Base-by-base conservation (phyloP, 2,329 filamentous ascomycete species). In the Fusarium ambrosium region DNA sequence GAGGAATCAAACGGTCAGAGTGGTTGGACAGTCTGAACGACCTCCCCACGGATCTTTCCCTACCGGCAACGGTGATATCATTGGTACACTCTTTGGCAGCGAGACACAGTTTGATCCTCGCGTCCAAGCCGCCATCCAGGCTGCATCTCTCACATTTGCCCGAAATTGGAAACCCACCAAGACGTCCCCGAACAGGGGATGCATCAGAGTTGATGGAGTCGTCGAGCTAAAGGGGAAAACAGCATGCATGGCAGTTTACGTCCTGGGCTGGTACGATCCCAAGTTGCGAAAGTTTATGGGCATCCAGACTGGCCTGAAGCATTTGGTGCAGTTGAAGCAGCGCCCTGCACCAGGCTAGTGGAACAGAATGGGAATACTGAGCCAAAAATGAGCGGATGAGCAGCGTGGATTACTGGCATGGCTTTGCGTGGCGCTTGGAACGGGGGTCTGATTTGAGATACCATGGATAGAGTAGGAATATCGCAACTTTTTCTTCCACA, bases 211-310 rank as follows among this genome's bases (percentile, higher is more conserved):
- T 2, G 87, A 87, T 18, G 90, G 90, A 1, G 79, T 90, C 13
- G 85, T 92, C 2, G 87, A 91, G 71, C 67, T 91, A 2, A 82
- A 86, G 45, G 84, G 87, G 3, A 79, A 86, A 2, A 84, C 81
- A 24, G 85, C 85, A 1, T 83, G 83, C 60, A 78, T 91, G 64
- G 84, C 86, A 3, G 81, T 91, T 14, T 87, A 90, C 69, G 88
- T 89, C 3, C 68, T 81, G 13, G 87, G 85, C 2, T 89, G 86
- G 80, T 92, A 89, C 80, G 86, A 92, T 77, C 89, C 90, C 2
- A 88, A 89, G 78, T 86, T 85, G 45, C 84, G 85, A 70, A 83
- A 81, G 55, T 89, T 85, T 62, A 84, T 82, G 70, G 78, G 77
- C 34, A 80, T 84, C 16, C 77, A 88, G 51, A 82, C 87, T 55